These are phyloP conservation scores for Penicillium sp. DNA, from an alignment of 2,329 filamentous ascomycete species.

Conservation along the genomic window DNA sequence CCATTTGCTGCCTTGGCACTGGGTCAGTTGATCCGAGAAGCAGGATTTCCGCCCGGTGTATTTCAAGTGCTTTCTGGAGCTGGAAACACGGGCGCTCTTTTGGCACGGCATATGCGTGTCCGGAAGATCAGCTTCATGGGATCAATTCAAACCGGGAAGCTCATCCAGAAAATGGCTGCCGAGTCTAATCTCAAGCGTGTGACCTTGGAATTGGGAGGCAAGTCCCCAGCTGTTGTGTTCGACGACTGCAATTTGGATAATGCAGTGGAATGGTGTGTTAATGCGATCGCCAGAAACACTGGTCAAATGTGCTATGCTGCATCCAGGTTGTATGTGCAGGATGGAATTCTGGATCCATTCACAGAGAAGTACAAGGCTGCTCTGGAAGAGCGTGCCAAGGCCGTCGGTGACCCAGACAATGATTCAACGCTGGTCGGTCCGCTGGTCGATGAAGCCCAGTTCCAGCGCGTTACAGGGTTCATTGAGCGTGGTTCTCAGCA, in stretches of 20 bases:
- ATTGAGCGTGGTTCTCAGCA: not conserved
- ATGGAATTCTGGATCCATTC: conserved; percentile 82
- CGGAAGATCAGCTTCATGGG: conserved; percentile 65
- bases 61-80: conserved; percentile 64
- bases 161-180: conserved; percentile 60
- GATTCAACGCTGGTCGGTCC: not conserved
- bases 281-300: conserved; percentile 51
- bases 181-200: conserved; percentile 65
- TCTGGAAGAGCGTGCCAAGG: not conserved
- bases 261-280: conserved; percentile 64
- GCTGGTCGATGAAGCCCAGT: conserved; percentile 4
- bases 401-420: conserved; percentile 1
- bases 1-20: conserved; percentile 63
- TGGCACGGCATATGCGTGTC: conserved; percentile 60
- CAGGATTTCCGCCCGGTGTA: conserved; percentile 61
- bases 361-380: not conserved
- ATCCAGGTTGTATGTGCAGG: conserved; percentile 82
- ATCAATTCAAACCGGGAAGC: conserved; percentile 58
- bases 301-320: conserved; percentile 58
- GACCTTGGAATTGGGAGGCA: conserved; percentile 64
- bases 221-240: conserved; percentile 62
- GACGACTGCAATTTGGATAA: conserved; percentile 63
- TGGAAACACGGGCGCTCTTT: conserved; percentile 48
- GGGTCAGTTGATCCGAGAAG: conserved; percentile 54
- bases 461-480: not conserved